Base-by-base conservation (phyloP, 2,329 filamentous ascomycete species). In the Penicillium hordei region DNA sequence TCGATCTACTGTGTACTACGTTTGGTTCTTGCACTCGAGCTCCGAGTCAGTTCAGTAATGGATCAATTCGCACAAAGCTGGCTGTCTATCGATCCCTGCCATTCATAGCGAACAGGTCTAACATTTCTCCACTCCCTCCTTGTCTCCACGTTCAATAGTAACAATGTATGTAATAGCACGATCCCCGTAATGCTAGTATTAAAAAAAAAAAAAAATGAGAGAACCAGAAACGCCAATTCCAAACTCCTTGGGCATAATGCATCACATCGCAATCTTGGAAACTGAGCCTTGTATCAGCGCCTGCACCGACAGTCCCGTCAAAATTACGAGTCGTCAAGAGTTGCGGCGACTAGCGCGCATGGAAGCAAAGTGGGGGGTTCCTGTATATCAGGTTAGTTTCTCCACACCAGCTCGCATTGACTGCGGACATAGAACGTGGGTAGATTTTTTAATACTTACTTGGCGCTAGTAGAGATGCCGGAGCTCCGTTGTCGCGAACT, bases 281-380 rank as follows among this genome's bases (percentile, higher is more conserved):
- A 1, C 17, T 1, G 9, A 33, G 29, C 46, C 31, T 44, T 45
- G 45, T 48, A 36, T 36, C 34, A 49, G 55, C 38, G 64, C 64
- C 61, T 42, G 63, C 63, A 57, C 63, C 48, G 39, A 55, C 34
- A 19, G 42, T 57, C 38, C 48, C 21, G 19, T 43, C 33, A 23
- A 21, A 38, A 17, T 38, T 23, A 27, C 44, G 13, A 48, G 40
- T 54, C 23, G 19, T 23, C 5, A 27, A 31, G 1, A 21, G 36
- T 42, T 42, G 10, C 23, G 10, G 21, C 38, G 21, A 45, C 61
- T 71, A 77, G 52, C 75, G 73, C 43, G 75, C 71, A 63, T 76
- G 75, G 64, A 76, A 77, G 65, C 75, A 77, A 27, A 78, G 73
- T 36, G 75, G 75, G 40, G 75, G 75, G 44, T 74, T 71, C 52